A percentile compares a stretch with the other conserved stretches of the same genome.
These are phyloP conservation scores for Datisca glomerata DNA, from an alignment of 306 rosid species.

Conservation along the genomic window DNA sequence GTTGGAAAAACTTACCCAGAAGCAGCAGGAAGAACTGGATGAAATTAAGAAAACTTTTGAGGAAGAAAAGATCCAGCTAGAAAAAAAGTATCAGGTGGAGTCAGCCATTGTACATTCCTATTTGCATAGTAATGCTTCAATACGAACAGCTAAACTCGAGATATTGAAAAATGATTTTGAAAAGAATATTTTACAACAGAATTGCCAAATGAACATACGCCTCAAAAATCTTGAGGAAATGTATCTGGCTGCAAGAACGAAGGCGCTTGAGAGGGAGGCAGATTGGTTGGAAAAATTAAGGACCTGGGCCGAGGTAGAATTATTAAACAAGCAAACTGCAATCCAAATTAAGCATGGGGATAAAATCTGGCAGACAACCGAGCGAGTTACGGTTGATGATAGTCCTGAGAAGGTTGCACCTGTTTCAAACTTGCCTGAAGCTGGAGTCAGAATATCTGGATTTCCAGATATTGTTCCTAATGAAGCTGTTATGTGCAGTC, in stretches of 20 bases:
- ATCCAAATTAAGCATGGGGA: conserved; percentile 15
- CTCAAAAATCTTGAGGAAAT: conserved; percentile 33
- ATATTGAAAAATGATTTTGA: conserved; percentile 14
- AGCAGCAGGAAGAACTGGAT: conserved; percentile 23
- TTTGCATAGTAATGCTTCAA: conserved; percentile 18
- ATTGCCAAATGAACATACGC: conserved; percentile 15
- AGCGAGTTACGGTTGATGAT: conserved; percentile 16
- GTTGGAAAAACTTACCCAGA: conserved; percentile 26
- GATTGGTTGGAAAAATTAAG: conserved; percentile 39
- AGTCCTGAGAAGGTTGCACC: conserved; percentile 8
- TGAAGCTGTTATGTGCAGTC: conserved; percentile 12
- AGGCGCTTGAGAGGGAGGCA: conserved; percentile 22
- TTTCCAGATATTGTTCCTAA: conserved; percentile 16
- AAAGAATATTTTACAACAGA: conserved; percentile 21
- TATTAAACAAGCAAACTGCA: conserved; percentile 18
- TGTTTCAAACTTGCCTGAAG: conserved; percentile 13
- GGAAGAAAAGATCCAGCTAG: conserved; percentile 24
- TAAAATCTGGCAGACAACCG: conserved; percentile 18
- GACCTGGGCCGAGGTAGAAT: conserved; percentile 34
- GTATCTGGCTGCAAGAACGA: conserved; percentile 28
- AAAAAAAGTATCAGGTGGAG: conserved; percentile 20
- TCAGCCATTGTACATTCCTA: conserved; percentile 16
- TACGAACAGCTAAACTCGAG: conserved; percentile 24
- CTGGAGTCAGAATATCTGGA: conserved; percentile 13
- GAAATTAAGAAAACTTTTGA: conserved; percentile 6